Conservation (phyloP, 1,284 basidiomycete genomes). For the Naganishia liquefaciens region DNA sequence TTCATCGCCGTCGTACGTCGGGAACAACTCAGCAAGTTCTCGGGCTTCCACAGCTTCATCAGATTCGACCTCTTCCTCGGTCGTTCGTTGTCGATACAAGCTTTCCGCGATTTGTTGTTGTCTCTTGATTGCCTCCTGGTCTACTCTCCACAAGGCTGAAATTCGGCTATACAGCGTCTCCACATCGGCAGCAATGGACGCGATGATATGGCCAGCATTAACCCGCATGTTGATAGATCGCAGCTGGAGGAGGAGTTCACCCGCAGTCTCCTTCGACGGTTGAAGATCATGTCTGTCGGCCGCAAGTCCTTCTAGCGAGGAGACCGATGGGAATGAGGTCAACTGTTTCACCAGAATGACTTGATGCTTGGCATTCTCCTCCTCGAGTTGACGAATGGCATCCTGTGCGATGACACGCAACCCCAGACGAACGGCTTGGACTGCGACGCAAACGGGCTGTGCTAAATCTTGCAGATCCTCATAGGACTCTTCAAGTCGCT, state of each 20-base stretch:
- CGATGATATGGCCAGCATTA: conserved; percentile 5
- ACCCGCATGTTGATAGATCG: conserved; percentile 28
- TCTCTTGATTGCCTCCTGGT: conserved; percentile 48
- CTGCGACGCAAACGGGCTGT: conserved; percentile 63
- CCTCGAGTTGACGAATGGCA: conserved; percentile 33
- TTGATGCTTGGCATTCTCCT: conserved; percentile 29
- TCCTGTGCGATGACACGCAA: conserved; percentile 60
- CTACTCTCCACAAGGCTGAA: conserved; percentile 26
- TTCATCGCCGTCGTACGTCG: conserved; percentile 63
- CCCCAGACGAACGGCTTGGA: conserved; percentile 73
- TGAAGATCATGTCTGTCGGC: conserved; percentile 22
- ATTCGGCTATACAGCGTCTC: conserved; percentile 21
- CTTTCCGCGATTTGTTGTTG: conserved; percentile 67
- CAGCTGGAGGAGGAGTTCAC: conserved; percentile 31
- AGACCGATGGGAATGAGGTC: conserved; percentile 43
- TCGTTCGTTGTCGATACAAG: conserved; percentile 72
- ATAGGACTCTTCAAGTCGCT: conserved; percentile 55
- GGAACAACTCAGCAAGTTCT: conserved; percentile 81
- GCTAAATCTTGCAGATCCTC: conserved; percentile 66
- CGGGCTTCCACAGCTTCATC: conserved; percentile 77
- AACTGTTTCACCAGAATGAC: conserved; percentile 40
- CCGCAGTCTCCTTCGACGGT: conserved; percentile 12
- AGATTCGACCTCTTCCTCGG: conserved; percentile 62
- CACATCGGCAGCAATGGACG: neutral
- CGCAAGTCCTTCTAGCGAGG: conserved; percentile 36